Percentiles rank a stretch among this genome's conserved stretches.
These are phyloP conservation scores for Aspergillus niger DNA, from an alignment of 2,329 filamentous ascomycete genomes.

Conservation along the genomic window DNA sequence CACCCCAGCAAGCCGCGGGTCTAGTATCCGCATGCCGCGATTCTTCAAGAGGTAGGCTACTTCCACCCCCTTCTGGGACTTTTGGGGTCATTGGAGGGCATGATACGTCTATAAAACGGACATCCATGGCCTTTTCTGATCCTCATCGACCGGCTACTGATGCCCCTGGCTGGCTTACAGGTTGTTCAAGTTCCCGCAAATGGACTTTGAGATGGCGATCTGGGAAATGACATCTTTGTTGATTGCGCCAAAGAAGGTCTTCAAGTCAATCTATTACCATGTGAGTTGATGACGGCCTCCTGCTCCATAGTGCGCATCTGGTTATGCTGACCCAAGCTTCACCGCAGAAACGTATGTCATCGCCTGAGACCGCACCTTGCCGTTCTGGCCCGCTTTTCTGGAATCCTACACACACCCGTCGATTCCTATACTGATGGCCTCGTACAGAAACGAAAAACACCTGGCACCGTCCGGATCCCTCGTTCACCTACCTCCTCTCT, in stretches of 20 bases:
- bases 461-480: slow-evolving; percentile 69
- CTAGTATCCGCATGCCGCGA: slow-evolving; percentile 62
- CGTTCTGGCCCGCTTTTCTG: background rate
- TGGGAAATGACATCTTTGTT: slow-evolving; percentile 72
- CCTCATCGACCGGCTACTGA: background rate
- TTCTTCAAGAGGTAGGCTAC: slow-evolving; percentile 63
- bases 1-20: slow-evolving; percentile 51
- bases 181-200: slow-evolving; percentile 71
- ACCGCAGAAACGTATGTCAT: slow-evolving; percentile 44
- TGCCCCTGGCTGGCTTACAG: slow-evolving; percentile 33
- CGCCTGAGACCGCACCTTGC: background rate
- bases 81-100: background rate
- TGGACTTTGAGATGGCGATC: slow-evolving; percentile 74
- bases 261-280: slow-evolving; percentile 70
- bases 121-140: background rate
- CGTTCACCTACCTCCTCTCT: slow-evolving; percentile 69
- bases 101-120: background rate
- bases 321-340: background rate
- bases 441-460: slow-evolving; percentile 66
- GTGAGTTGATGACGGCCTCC: slow-evolving; percentile 44
- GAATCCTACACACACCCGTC: background rate
- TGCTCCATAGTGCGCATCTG: background rate
- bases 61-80: background rate
- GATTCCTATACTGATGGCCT: background rate
- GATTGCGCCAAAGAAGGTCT: slow-evolving; percentile 70